A percentile compares a stretch with the other conserved stretches of the same genome.
phyloP scores from a whole-genome alignment of 768 basidiomycete species.

The Trichaptum fuscoviolaceum region DNA sequence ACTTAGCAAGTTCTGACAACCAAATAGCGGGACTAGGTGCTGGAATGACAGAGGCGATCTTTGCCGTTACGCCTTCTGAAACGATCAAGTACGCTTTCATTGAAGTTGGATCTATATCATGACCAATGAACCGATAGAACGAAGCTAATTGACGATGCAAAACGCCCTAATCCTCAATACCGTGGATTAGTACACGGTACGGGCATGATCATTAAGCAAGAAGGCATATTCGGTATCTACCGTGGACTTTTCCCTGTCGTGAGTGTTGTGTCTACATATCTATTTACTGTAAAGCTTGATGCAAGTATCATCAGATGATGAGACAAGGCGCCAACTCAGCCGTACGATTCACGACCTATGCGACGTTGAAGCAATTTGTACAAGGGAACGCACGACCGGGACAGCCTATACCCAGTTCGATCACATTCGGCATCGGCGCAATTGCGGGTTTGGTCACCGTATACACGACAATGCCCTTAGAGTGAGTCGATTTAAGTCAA shows the following conservation, averaged over 20 bases:
- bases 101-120: neutral
- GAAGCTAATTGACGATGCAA: conserved; percentile 93
- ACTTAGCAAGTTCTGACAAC: neutral
- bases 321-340: conserved; percentile 98
- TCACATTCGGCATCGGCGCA: conserved; percentile 93
- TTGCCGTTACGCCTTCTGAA: conserved; percentile 96
- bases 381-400: conserved; percentile 81
- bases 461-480: conserved; percentile 82
- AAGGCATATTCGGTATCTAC: conserved; percentile 83
- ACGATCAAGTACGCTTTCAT: conserved; percentile 81
- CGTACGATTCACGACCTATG: conserved; percentile 91
- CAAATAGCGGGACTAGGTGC: conserved; percentile 70
- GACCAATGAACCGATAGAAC: conserved; percentile 49
- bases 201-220: conserved; percentile 68
- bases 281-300: neutral
- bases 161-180: conserved; percentile 78
- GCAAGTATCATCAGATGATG: conserved; percentile 62
- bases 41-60: conserved; percentile 86
- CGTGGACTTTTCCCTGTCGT: conserved; percentile 93
- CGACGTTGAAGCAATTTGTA: conserved; percentile 89
- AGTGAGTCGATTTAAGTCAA: conserved; percentile 38
- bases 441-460: conserved; percentile 94
- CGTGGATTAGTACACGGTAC: conserved; percentile 87
- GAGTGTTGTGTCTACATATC: conserved; percentile 24
- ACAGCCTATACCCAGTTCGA: conserved; percentile 74